These are phyloP conservation scores for Xylaria castorea DNA, from an alignment of 495 filamentous ascomycete genomes.

Conservation along the genomic window DNA sequence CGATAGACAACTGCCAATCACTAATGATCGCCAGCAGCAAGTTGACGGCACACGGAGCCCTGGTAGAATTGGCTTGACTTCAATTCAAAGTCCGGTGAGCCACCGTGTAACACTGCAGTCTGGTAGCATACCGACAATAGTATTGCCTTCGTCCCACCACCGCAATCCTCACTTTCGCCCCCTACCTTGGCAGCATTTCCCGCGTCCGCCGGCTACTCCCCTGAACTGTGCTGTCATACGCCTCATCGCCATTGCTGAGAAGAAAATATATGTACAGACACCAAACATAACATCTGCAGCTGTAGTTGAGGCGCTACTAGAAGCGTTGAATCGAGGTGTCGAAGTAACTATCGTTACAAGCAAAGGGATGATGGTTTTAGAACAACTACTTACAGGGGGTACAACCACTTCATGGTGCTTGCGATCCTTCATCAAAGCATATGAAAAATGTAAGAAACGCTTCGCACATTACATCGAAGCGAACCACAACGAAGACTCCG, in stretches of 20 bases:
- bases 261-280: slow-evolving; percentile 68
- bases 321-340: slow-evolving; percentile 63
- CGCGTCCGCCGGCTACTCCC: slow-evolving; percentile 65
- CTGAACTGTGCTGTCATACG: slow-evolving; percentile 68
- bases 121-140: slow-evolving; percentile 51
- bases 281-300: slow-evolving; percentile 71
- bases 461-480: neutral
- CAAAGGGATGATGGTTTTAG: slow-evolving; percentile 71
- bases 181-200: slow-evolving; percentile 51
- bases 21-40: neutral
- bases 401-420: slow-evolving; percentile 68
- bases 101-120: slow-evolving; percentile 18
- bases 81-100: slow-evolving; percentile 27
- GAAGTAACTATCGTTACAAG: slow-evolving; percentile 68
- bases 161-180: slow-evolving; percentile 61
- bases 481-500: neutral
- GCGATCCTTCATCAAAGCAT: slow-evolving; percentile 56
- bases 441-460: slow-evolving; percentile 40
- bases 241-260: slow-evolving; percentile 57
- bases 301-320: slow-evolving; percentile 61
- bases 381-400: slow-evolving; percentile 74
- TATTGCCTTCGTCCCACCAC: slow-evolving; percentile 75
- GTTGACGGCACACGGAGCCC: slow-evolving; percentile 15
- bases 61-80: slow-evolving; percentile 24
- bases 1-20: slow-evolving; percentile 23